Base-by-base conservation (phyloP, 1,139 yeast species). In the Blastobotrys arbuscula region DNA sequence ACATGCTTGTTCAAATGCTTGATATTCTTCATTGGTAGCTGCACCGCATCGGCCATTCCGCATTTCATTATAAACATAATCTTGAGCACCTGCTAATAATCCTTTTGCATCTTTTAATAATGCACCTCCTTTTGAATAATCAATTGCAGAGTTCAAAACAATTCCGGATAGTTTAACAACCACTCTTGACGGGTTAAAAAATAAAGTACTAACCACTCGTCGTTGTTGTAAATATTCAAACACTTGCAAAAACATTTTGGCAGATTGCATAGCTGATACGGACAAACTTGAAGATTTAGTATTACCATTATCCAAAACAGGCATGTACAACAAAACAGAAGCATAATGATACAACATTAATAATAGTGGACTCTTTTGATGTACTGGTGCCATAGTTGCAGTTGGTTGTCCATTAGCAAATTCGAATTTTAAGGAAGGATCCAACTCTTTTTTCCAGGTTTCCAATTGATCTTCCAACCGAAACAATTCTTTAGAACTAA, bases 111-210 rank as follows among this genome's bases (percentile, higher is more conserved):
- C 87, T 60, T 78, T 84, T 59, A 82, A 80, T 50, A 88, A 67
- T 0, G 92, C 82, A 0, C 96, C 96, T 23, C 92, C 89, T 61
- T 86, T 81, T 2, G 88, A 82, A 62, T 86, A 87, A 55, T 87
- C 96, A 50, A 88, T 71, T 0, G 88, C 79, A 9, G 95, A 90
- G 55, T 82, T 82, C 1, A 95, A 86, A 18, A 86, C 85, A 49
- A 87, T 64, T 16, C 87, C 69, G 0, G 89, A 76, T 53, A 83
- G 75, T 43, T 89, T 70, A 0, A 89, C 80, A 57, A 80, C 79
- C 52, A 83, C 79, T 50, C 94, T 69, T 0, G 89, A 72, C n/a
- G 81, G 70, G 59, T 85, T 86, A 41, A 85, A 61, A 0, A 95
- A 95, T 12, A 87, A 65, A 0, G 95, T 67, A 44, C 77, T 64